phyloP scores from a whole-genome alignment of 306 rosid species.

The Biancaea sappan region DNA sequence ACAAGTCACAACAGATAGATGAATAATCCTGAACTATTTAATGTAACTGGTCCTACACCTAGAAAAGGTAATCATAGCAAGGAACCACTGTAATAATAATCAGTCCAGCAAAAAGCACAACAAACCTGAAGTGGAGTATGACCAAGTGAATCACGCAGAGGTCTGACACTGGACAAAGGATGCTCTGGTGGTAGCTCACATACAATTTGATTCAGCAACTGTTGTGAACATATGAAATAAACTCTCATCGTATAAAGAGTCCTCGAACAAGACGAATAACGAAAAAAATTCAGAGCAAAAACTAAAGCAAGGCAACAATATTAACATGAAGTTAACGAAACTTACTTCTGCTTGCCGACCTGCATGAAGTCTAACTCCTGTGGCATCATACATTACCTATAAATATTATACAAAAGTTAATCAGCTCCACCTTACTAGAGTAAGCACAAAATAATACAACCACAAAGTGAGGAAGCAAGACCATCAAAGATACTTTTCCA shows the following conservation, averaged over 20 bases:
- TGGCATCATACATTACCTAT: constrained; percentile 96
- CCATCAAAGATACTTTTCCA: constrained; percentile 10
- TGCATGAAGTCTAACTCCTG: constrained; percentile 97
- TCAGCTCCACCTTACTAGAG: constrained; percentile 17
- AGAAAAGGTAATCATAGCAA: not conserved
- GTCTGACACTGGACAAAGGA: constrained; percentile 72
- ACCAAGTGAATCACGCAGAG: constrained; percentile 92
- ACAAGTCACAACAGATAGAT: not conserved
- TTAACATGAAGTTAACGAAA: constrained; percentile 2
- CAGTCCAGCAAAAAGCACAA: constrained; percentile 32
- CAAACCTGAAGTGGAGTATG: constrained; percentile 94
- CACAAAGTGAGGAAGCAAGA: not conserved
- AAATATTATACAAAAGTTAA: constrained; percentile 25
- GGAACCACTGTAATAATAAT: constrained; percentile 8
- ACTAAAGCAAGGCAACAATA: constrained; percentile 3
- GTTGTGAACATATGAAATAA: constrained; percentile 40
- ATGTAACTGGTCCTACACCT: not conserved
- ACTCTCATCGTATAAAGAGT: not conserved
- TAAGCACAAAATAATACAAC: not conserved
- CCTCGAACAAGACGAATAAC: not conserved
- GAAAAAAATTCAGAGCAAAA: constrained; percentile 13
- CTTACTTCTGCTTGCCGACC: constrained; percentile 96
- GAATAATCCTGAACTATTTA: constrained; percentile 12
- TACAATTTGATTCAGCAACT: constrained; percentile 96
- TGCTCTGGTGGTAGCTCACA: constrained; percentile 93